Conservation (phyloP, 805 yeast species). For the Wickerhamiella spandovensis region DNA sequence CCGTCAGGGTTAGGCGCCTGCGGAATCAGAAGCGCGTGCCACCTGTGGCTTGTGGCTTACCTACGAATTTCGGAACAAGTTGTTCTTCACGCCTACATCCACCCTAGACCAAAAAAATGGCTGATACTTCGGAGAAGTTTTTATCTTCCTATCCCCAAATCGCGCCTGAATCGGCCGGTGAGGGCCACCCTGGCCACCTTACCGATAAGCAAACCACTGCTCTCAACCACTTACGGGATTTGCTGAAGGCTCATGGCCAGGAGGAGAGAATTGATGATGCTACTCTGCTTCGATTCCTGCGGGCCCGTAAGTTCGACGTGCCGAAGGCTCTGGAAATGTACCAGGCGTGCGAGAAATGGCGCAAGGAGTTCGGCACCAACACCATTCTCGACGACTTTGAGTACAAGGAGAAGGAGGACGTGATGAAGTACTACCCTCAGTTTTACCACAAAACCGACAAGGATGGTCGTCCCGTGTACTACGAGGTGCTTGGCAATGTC, state of each 20-base stretch:
- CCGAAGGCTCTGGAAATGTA: slow-evolving; percentile 71
- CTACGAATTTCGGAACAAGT: background rate
- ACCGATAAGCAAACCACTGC: slow-evolving; percentile 52
- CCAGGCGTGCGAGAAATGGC: slow-evolving; percentile 81
- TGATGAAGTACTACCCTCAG: slow-evolving; percentile 86
- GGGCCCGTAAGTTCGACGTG: slow-evolving; percentile 91
- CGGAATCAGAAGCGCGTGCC: background rate
- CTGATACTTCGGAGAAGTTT: slow-evolving; percentile 4
- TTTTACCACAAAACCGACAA: slow-evolving; percentile 94
- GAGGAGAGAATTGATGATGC: slow-evolving; percentile 79
- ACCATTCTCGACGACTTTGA: slow-evolving; percentile 78
- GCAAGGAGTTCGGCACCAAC: slow-evolving; percentile 73
- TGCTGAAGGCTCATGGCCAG: slow-evolving; percentile 51
- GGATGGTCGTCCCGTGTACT: slow-evolving; percentile 93
- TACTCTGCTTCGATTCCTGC: slow-evolving; percentile 63
- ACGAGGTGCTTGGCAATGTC: slow-evolving; percentile 87
- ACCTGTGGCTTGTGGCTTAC: background rate
- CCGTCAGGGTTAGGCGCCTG: background rate
- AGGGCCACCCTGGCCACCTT: slow-evolving; percentile 75
- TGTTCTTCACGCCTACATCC: background rate
- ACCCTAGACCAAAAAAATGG: background rate
- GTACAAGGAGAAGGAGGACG: slow-evolving; percentile 83
- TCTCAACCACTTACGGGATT: slow-evolving; percentile 43
- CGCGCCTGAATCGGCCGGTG: slow-evolving; percentile 44
- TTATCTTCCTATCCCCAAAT: slow-evolving; percentile 52